Conservation (phyloP, 306 rosid species). For the Gastrolobium villosum region DNA sequence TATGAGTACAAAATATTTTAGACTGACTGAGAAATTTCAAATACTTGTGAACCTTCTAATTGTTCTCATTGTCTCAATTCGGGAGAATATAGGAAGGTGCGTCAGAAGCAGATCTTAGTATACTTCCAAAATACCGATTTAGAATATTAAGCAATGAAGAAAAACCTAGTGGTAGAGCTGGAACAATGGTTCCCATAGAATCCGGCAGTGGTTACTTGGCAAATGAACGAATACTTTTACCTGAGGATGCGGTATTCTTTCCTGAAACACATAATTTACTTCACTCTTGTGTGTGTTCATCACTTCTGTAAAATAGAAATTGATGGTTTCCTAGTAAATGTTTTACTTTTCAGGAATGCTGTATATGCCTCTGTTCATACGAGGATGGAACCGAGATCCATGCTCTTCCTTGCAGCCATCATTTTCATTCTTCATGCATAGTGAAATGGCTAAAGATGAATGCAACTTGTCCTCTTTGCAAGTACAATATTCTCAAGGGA, state of each 20-base stretch:
- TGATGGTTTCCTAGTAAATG: background rate
- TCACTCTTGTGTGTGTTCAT: constrained; percentile 10
- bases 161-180: constrained; percentile 80
- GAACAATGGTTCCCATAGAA: constrained; percentile 85
- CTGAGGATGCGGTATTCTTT: constrained; percentile 90
- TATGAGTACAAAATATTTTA: constrained; percentile 50
- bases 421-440: constrained; percentile 84
- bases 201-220: constrained; percentile 71
- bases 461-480: constrained; percentile 99
- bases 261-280: constrained; percentile 34
- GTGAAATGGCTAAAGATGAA: constrained; percentile 97
- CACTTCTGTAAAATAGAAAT: constrained; percentile 42
- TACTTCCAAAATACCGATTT: constrained; percentile 81
- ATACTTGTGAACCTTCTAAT: constrained; percentile 40
- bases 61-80: constrained; percentile 40
- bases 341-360: constrained; percentile 78
- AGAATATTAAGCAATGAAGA: constrained; percentile 55
- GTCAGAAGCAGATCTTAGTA: constrained; percentile 88
- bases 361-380: constrained; percentile 90
- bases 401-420: constrained; percentile 96
- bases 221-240: constrained; percentile 69
- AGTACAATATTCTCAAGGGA: constrained; percentile 91
- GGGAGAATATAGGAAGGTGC: constrained; percentile 83
- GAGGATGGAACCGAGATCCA: constrained; percentile 94
- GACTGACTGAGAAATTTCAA: constrained; percentile 31